Base-by-base conservation (phyloP, 169 alveolate species). In the Plasmodium knowlesi region DNA sequence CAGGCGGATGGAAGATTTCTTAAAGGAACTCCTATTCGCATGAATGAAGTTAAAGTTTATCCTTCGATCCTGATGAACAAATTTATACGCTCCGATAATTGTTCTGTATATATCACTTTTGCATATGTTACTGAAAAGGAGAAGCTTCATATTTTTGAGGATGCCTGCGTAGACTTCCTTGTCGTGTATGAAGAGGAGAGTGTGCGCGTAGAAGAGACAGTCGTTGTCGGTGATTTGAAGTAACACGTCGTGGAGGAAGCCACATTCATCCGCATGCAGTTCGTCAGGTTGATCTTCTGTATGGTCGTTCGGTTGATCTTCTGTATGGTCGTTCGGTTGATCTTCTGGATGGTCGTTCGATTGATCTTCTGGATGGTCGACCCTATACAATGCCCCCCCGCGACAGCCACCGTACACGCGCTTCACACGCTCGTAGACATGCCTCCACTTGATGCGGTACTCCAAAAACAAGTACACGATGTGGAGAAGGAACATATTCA, bases 181-280 rank as follows among this genome's bases (percentile, higher is more conserved):
- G 72, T 78, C 46, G 73, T 89, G 90, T 22, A 89, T 89, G 72
- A 61, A 89, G 30, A 89, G 80, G 80, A 89, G 82, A 12, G 83
- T 71, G 32, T 89, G 94, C 5, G 94, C 32, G 73, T 89, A 76
- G 72, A 88, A 88, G n/a, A 88, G 81, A 43, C 79, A 78, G 53
- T 88, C 94, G 32, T 79, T 43, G 73, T 89, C 94, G 50, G 67
- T 89, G 73, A 89, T 89, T 46, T 89, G 82, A 25, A 43, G 43
- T 57, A 89, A 50, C 53, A 43, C 72, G 5, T 78, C 82, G 73
- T 67, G 41, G 22, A 61, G 83, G 72, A 70, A 43, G 30, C 39
- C 72, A 61, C 53, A 19, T 2, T 41, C 16, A 2, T 41, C 53
- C 3, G 53, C 9, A 41, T 3, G 53, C 0, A 8, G 53, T 0